A percentile compares a stretch with the other conserved stretches of the same genome.
Evolutionary conservation across 2,329 filamentous ascomycete genomes (phyloP).

Genomic region (Diaporthe caulivora): DNA sequence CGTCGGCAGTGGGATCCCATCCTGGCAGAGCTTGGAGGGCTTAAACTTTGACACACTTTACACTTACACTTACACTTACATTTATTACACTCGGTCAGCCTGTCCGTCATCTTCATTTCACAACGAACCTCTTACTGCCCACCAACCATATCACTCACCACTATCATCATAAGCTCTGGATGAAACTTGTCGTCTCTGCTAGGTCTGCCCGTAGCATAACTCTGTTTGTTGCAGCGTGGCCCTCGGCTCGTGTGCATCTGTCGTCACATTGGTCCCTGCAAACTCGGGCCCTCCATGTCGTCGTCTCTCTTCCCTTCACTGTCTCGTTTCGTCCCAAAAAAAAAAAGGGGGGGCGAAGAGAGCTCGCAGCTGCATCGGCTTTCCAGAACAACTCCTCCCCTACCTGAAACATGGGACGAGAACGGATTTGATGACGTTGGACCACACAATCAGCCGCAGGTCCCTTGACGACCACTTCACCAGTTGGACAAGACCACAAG

Average conservation of each 20-base stretch:
- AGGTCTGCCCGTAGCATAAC: not conserved
- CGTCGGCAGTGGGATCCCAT: constrained; percentile 16
- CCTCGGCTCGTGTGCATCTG: constrained; percentile 16
- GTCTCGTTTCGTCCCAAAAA: constrained; percentile 10
- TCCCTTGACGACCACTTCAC: not conserved
- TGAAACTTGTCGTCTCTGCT: constrained; percentile 21
- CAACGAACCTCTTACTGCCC: too few species aligned
- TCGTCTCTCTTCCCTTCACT: not conserved
- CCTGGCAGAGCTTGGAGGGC: not conserved
- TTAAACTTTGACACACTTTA: not conserved
- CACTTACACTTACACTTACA: too few species aligned
- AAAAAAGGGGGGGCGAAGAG: not conserved
- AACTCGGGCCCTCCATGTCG: constrained; percentile 18
- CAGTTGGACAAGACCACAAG: not conserved
- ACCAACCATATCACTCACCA: not conserved
- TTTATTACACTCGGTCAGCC: too few species aligned
- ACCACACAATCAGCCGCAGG: constrained; percentile 10
- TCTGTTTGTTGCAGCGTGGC: constrained; percentile 15
- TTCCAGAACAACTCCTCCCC: not conserved
- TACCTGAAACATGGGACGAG: constrained; percentile 27
- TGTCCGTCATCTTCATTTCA: constrained; percentile 11
- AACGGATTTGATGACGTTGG: constrained; percentile 24
- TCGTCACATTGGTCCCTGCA: constrained; percentile 11
- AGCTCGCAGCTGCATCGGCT: not conserved
- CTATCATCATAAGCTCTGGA: constrained; percentile 5